Percentiles rank a stretch among this genome's conserved stretches.
These are phyloP conservation scores for Eucalyptus grandis DNA, from an alignment of 345 rosid species.

Conservation along the genomic window DNA sequence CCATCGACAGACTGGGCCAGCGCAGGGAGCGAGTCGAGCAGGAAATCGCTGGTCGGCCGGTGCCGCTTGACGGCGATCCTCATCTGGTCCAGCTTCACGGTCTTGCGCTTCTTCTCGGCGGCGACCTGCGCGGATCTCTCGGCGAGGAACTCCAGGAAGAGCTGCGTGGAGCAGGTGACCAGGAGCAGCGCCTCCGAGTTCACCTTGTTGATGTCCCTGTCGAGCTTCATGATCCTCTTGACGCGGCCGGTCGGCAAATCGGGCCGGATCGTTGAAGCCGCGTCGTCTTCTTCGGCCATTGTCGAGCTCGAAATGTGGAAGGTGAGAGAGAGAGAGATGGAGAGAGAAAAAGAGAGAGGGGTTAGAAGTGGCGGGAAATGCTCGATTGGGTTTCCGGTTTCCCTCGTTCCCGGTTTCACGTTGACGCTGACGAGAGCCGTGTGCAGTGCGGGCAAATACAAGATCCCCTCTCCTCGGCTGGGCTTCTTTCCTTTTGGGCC, in stretches of 20 bases:
- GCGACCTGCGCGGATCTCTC: slow-evolving; percentile 49
- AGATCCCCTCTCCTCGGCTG: not conserved
- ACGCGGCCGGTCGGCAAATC: slow-evolving; percentile 59
- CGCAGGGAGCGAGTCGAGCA: slow-evolving; percentile 70
- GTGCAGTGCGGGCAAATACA: not conserved
- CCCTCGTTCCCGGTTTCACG: not conserved
- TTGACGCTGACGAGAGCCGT: too few relatives aligned
- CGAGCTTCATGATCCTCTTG: slow-evolving; percentile 79
- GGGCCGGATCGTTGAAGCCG: slow-evolving; percentile 9
- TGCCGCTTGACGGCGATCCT: slow-evolving; percentile 64
- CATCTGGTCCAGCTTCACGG: slow-evolving; percentile 54
- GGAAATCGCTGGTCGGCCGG: slow-evolving; percentile 71
- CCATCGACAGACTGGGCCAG: slow-evolving; percentile 19
- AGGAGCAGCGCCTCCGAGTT: slow-evolving; percentile 71
- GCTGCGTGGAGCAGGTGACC: slow-evolving; percentile 43
- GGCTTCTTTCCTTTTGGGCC: not conserved
- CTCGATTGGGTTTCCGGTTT: not conserved
- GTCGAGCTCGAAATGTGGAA: not conserved
- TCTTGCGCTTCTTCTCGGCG: slow-evolving; percentile 61
- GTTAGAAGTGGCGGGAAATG: not conserved
- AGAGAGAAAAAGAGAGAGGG: not conserved
- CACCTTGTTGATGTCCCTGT: slow-evolving; percentile 78
- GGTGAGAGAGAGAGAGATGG: not conserved
- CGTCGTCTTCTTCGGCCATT: slow-evolving; percentile 60
- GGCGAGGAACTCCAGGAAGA: slow-evolving; percentile 68